Evolutionary conservation across 441 rosid genomes (phyloP).

Genomic region (Adansonia gregorii): DNA sequence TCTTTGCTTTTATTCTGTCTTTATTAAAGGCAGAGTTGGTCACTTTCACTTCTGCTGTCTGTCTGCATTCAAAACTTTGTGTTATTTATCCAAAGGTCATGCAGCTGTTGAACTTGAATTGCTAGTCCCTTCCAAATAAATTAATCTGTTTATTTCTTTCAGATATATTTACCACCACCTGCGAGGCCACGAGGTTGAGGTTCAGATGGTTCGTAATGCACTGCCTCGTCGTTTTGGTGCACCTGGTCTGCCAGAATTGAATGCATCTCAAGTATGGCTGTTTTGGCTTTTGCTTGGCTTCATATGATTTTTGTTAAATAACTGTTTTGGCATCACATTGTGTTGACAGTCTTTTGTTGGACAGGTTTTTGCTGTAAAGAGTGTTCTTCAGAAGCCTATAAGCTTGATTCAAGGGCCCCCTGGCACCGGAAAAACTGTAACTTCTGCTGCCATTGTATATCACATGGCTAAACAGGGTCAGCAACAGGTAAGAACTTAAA

Average conservation of each 20-base stretch:
- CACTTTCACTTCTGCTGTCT: not conserved
- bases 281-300: not conserved
- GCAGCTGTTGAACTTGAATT: conserved; percentile 5
- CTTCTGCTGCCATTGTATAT: conserved; percentile 98
- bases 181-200: conserved; percentile 97
- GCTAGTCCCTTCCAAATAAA: not conserved
- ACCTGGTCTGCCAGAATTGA: conserved; percentile 97
- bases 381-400: conserved; percentile 96
- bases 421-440: conserved; percentile 94
- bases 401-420: conserved; percentile 99
- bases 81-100: not conserved
- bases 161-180: conserved; percentile 96
- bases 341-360: conserved; percentile 17
- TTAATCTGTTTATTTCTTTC: conserved; percentile 27
- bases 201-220: conserved; percentile 86
- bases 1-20: not conserved
- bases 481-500: conserved; percentile 67
- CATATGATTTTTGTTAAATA: not conserved
- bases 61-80: conserved; percentile 16
- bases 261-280: conserved; percentile 86
- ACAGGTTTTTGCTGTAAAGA: conserved; percentile 95
- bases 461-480: conserved; percentile 99
- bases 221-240: conserved; percentile 98
- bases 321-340: not conserved
- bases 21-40: not conserved